Conservation (phyloP, 116 monocot species). For the Zostera marina region DNA sequence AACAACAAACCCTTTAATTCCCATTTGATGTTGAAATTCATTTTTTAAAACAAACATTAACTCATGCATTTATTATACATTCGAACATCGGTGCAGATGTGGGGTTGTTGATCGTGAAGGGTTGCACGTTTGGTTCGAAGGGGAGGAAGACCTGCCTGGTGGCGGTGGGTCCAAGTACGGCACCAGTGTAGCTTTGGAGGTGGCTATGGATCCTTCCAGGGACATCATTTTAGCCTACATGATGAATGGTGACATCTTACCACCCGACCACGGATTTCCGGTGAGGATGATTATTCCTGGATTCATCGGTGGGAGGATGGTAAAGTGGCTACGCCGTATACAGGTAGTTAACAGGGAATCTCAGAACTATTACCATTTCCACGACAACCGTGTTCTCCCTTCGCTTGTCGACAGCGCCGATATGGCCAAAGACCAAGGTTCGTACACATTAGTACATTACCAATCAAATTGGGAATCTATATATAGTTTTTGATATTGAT, state of each 20-base stretch:
- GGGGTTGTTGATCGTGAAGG: conserved; percentile 19
- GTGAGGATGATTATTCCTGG: conserved; percentile 80
- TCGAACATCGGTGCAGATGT: too few species aligned
- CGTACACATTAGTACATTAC: not conserved
- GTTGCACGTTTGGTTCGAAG: conserved; percentile 76
- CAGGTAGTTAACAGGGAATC: conserved; percentile 44
- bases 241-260: conserved; percentile 75
- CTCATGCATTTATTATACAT: not conserved
- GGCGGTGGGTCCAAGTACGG: conserved; percentile 89
- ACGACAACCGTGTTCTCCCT: conserved; percentile 76
- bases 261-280: conserved; percentile 91
- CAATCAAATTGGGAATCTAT: not conserved
- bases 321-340: conserved; percentile 84
- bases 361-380: conserved; percentile 57
- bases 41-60: too few species aligned
- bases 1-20: too few species aligned
- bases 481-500: not conserved
- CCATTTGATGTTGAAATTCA: too few species aligned
- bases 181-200: conserved; percentile 54
- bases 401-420: conserved; percentile 57
- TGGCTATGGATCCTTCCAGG: conserved; percentile 74
- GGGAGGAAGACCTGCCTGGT: conserved; percentile 78
- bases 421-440: conserved; percentile 71
- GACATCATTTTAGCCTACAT: conserved; percentile 80
- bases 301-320: conserved; percentile 87